phyloP scores from a whole-genome alignment of 805 yeast species.

The Yarrowia sp. region DNA sequence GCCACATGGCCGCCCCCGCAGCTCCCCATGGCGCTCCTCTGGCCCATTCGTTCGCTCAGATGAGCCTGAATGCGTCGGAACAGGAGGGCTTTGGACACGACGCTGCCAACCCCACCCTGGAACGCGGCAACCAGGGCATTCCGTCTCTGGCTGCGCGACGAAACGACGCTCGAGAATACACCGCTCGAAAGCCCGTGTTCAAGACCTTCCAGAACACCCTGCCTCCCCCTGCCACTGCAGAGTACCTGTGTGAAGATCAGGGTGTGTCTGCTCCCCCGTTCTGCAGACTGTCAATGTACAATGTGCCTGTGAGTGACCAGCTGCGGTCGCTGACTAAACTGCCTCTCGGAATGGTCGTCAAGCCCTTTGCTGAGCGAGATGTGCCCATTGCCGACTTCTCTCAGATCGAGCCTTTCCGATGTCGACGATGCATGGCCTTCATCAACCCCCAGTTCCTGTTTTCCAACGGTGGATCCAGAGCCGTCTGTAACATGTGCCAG shows the following conservation, averaged over 20 bases:
- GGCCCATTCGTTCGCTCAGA: constrained; percentile 38
- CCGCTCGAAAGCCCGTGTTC: constrained; percentile 57
- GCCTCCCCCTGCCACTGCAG: constrained; percentile 84
- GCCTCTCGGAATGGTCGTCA: constrained; percentile 80
- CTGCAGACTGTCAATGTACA: constrained; percentile 79
- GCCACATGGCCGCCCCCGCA: background rate
- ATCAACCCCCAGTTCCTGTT: constrained; percentile 83
- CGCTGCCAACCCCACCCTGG: constrained; percentile 35
- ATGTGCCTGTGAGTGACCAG: constrained; percentile 76
- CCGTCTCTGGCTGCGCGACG: constrained; percentile 53
- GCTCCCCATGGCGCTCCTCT: constrained; percentile 18
- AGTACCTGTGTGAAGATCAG: constrained; percentile 74
- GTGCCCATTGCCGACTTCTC: constrained; percentile 74
- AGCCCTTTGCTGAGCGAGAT: constrained; percentile 78
- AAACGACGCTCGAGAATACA: constrained; percentile 47
- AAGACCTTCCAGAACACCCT: constrained; percentile 76
- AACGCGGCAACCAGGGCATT: constrained; percentile 39
- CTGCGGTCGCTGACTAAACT: constrained; percentile 71
- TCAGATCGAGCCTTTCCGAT: constrained; percentile 78
- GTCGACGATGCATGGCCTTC: constrained; percentile 90
- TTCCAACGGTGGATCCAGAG: constrained; percentile 62
- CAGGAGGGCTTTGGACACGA: constrained; percentile 32
- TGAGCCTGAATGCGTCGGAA: constrained; percentile 16
- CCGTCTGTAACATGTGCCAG: constrained; percentile 86
- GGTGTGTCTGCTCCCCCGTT: constrained; percentile 84